These are phyloP conservation scores for Hyphopichia fennica DNA, from an alignment of 1,139 yeast genomes.

Conservation along the genomic window DNA sequence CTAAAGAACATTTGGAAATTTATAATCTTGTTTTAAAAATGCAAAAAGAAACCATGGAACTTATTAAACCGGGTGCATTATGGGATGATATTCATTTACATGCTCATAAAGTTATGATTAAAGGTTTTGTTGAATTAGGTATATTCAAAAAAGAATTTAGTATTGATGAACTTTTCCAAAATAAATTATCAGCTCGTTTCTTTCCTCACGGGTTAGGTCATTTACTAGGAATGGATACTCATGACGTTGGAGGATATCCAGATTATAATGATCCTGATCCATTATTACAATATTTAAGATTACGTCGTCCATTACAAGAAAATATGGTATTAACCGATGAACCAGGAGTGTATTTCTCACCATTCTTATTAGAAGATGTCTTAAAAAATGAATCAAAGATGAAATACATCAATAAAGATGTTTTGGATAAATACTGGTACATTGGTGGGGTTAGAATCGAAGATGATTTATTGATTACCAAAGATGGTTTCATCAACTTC, in stretches of 20 bases:
- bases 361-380: slow-evolving; percentile 69
- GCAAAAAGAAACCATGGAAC: slow-evolving; percentile 70
- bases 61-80: slow-evolving; percentile 73
- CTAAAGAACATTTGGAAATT: slow-evolving; percentile 78
- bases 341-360: slow-evolving; percentile 92
- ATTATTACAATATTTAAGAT: slow-evolving; percentile 70
- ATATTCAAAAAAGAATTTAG: slow-evolving; percentile 65
- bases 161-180: slow-evolving; percentile 64
- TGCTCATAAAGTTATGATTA: slow-evolving; percentile 76
- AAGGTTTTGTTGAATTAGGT: slow-evolving; percentile 71
- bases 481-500: slow-evolving; percentile 73
- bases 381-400: slow-evolving; percentile 56
- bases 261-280: slow-evolving; percentile 83
- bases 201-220: slow-evolving; percentile 97
- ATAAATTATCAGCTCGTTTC: slow-evolving; percentile 74
- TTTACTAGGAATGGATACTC: slow-evolving; percentile 90
- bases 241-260: slow-evolving; percentile 89
- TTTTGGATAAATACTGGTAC: slow-evolving; percentile 75
- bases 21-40: slow-evolving; percentile 80
- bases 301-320: slow-evolving; percentile 67
- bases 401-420: slow-evolving; percentile 63
- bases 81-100: slow-evolving; percentile 87
- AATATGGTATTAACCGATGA: slow-evolving; percentile 94
- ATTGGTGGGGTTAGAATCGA: slow-evolving; percentile 97
- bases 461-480: slow-evolving; percentile 83